Evolutionary conservation across 306 rosid species (phyloP).

Genomic region (Trifolium subterraneum): DNA sequence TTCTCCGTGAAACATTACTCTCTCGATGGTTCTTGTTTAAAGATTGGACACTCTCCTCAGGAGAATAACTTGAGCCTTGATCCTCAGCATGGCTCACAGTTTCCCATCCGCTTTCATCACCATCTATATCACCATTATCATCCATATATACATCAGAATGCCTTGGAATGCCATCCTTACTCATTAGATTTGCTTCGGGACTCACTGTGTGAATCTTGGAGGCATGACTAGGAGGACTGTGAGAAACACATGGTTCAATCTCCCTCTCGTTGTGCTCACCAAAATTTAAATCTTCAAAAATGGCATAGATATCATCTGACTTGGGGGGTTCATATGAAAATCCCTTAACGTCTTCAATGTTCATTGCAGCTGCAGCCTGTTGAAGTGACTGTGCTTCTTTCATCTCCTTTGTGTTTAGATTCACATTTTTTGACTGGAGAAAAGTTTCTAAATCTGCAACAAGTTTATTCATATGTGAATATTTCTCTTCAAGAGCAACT

Average conservation of each 20-base stretch:
- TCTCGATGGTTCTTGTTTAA: constrained; percentile 64
- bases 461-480: constrained; percentile 86
- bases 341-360: constrained; percentile 76
- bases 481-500: constrained; percentile 90
- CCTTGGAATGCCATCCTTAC: constrained; percentile 54
- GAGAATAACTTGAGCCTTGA: constrained; percentile 87
- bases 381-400: constrained; percentile 68
- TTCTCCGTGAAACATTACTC: constrained; percentile 60
- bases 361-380: constrained; percentile 74
- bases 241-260: constrained; percentile 70
- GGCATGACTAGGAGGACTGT: constrained; percentile 71
- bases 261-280: constrained; percentile 75
- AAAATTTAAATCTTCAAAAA: constrained; percentile 75
- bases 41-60: constrained; percentile 66
- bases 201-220: constrained; percentile 76
- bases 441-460: constrained; percentile 72
- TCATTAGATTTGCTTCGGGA: constrained; percentile 60
- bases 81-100: constrained; percentile 92
- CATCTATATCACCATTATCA: constrained; percentile 79
- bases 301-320: constrained; percentile 75
- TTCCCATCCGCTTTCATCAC: constrained; percentile 98
- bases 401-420: constrained; percentile 63
- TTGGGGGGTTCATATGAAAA: constrained; percentile 76
- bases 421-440: constrained; percentile 50
- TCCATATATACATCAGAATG: constrained; percentile 52